phyloP scores from a whole-genome alignment of 2,329 filamentous ascomycete genomes.

The Fusarium sp. region DNA sequence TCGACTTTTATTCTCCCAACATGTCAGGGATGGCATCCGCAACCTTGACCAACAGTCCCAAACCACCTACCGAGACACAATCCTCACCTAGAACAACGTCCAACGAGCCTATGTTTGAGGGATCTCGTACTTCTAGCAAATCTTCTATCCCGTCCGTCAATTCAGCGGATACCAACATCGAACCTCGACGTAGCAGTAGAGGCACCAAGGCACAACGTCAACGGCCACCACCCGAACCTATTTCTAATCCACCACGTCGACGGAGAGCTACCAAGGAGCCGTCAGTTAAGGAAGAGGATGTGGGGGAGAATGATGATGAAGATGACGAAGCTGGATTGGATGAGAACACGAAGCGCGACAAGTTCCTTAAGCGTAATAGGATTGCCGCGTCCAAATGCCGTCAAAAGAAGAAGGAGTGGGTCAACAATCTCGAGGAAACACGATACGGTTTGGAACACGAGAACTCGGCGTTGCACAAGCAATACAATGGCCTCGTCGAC shows the following conservation, averaged over 20 bases:
- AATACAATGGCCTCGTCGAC: conserved; percentile 60
- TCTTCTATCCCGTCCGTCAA: conserved; percentile 33
- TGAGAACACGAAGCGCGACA: conserved; percentile 63
- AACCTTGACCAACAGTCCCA: conserved; percentile 18
- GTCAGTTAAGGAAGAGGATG: conserved; percentile 30
- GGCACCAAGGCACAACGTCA: conserved; percentile 2
- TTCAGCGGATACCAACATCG: background rate
- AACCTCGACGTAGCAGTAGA: conserved; percentile 8
- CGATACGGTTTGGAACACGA: conserved; percentile 62
- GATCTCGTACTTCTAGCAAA: conserved; percentile 42
- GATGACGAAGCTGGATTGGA: conserved; percentile 18
- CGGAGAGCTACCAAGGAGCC: background rate
- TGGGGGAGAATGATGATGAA: conserved; percentile 31
- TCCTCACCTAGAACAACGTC: conserved; percentile 26
- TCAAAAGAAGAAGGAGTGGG: conserved; percentile 74
- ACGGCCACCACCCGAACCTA: background rate
- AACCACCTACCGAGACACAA: conserved; percentile 6
- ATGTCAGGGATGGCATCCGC: conserved; percentile 7
- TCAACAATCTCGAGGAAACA: conserved; percentile 64
- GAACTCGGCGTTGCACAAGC: conserved; percentile 60
- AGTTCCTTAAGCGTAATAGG: conserved; percentile 79
- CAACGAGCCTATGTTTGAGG: conserved; percentile 8
- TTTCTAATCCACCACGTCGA: conserved; percentile 2
- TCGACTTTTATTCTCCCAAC: conserved; percentile 1
- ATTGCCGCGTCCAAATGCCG: conserved; percentile 82